Evolutionary conservation across 352 stramenopile genomes (phyloP).

Genomic region (Phytophthora megakarya): DNA sequence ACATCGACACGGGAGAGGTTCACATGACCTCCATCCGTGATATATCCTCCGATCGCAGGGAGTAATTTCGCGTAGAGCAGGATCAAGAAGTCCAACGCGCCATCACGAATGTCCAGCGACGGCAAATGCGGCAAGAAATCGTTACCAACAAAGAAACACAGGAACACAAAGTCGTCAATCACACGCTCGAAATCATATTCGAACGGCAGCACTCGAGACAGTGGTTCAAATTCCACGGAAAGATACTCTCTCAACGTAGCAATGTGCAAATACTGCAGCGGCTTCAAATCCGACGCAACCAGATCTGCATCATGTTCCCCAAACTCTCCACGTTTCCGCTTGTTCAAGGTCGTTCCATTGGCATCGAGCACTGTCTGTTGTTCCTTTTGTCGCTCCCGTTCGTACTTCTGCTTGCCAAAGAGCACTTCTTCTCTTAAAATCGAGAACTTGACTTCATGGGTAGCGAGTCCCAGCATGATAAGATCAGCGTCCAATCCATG

Average conservation of each 20-base stretch:
- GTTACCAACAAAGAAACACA: slow-evolving; percentile 99
- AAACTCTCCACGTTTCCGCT: slow-evolving; percentile 83
- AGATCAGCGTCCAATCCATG: slow-evolving; percentile 99
- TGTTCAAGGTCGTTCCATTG: slow-evolving; percentile 73
- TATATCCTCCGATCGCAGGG: slow-evolving; percentile 91
- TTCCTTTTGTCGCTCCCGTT: slow-evolving; percentile 68
- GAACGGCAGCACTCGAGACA: slow-evolving; percentile 88
- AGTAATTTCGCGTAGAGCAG: slow-evolving; percentile 95
- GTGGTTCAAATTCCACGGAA: slow-evolving; percentile 92
- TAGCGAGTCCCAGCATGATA: slow-evolving; percentile 99
- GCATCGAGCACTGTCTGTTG: slow-evolving; percentile 69
- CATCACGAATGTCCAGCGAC: slow-evolving; percentile 98
- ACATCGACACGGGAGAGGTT: slow-evolving; percentile 96
- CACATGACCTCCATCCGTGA: slow-evolving; percentile 95
- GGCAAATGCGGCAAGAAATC: slow-evolving; percentile 99
- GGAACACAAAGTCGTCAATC: slow-evolving; percentile 99
- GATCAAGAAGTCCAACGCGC: slow-evolving; percentile 98
- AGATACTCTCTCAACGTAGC: slow-evolving; percentile 95
- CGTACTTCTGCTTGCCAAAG: slow-evolving; percentile 85
- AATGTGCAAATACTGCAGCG: slow-evolving; percentile 94
- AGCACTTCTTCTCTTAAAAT: slow-evolving; percentile 97
- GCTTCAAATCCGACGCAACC: slow-evolving; percentile 89
- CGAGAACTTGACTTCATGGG: slow-evolving; percentile 99
- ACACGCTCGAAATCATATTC: slow-evolving; percentile 97
- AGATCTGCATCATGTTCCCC: slow-evolving; percentile 79